phyloP scores from a whole-genome alignment of 2,329 filamentous ascomycete species.

The Neocucurbitaria cava region DNA sequence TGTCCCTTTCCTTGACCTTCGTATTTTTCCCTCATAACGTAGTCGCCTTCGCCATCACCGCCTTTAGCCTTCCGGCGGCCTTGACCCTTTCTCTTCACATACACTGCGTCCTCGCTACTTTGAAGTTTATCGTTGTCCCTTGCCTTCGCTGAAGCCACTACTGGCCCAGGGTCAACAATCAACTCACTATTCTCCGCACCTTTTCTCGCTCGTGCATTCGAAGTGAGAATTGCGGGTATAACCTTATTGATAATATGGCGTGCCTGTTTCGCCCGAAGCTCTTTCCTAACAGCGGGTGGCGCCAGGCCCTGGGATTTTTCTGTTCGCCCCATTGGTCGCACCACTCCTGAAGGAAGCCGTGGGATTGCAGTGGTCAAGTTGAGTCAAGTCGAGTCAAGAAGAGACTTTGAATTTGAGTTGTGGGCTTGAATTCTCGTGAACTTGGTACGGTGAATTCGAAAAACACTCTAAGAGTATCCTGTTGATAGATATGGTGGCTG shows the following conservation, averaged over 20 bases:
- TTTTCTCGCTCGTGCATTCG: conserved; percentile 62
- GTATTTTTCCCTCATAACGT: conserved; percentile 5
- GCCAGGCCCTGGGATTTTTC: conserved; percentile 47
- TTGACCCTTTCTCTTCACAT: conserved; percentile 45
- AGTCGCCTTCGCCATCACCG: conserved; percentile 7
- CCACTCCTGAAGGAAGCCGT: no score
- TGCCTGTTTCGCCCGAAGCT: conserved; percentile 60
- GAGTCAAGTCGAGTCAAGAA: background rate
- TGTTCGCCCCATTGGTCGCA: conserved; percentile 43
- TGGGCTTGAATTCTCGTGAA: background rate
- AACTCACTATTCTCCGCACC: conserved; percentile 63
- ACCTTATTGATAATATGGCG: conserved; percentile 65
- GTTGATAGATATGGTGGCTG: conserved; percentile 1
- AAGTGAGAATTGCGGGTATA: conserved; percentile 63
- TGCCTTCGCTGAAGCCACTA: background rate
- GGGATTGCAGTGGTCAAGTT: background rate
- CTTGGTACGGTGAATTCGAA: no score
- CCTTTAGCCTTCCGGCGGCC: conserved; percentile 37
- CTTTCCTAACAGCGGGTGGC: conserved; percentile 47
- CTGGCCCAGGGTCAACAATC: conserved; percentile 48
- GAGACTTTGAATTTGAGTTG: background rate
- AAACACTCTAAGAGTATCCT: conserved; percentile 3
- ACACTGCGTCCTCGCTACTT: conserved; percentile 19
- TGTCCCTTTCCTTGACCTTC: conserved; percentile 14
- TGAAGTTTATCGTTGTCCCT: conserved; percentile 1